A percentile compares a stretch with the other conserved stretches of the same genome.
phyloP scores from a whole-genome alignment of 148 eudicot species.

The Dianthus caryophyllus region DNA sequence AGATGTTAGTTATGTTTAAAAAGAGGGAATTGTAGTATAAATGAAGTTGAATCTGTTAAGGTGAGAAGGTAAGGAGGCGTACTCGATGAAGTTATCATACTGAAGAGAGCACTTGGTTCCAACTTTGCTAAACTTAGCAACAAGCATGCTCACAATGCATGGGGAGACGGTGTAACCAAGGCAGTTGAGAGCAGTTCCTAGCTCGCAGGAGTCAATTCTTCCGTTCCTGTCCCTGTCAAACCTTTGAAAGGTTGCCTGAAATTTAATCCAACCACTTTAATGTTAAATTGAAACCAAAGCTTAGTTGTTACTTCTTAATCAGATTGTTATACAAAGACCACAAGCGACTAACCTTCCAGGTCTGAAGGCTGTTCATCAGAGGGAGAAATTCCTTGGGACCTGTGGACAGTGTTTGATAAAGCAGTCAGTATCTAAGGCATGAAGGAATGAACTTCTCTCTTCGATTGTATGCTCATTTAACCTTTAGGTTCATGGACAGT shows the following conservation, averaged over 20 bases:
- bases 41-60: neutral
- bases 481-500: too few relatives aligned
- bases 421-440: neutral
- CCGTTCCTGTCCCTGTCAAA: conserved; percentile 84
- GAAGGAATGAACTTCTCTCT: neutral
- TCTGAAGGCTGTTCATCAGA: conserved; percentile 58
- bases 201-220: conserved; percentile 55
- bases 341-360: conserved; percentile 57
- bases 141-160: conserved; percentile 49
- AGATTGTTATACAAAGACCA: too few relatives aligned
- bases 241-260: conserved; percentile 53
- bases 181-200: conserved; percentile 57
- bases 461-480: too few relatives aligned
- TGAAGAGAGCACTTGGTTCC: conserved; percentile 52
- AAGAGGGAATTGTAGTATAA: too few relatives aligned
- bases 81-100: conserved; percentile 90
- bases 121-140: conserved; percentile 57
- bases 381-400: conserved; percentile 80
- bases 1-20: neutral
- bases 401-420: conserved; percentile 16
- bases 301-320: too few relatives aligned
- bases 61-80: conserved; percentile 11
- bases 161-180: conserved; percentile 65
- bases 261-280: neutral
- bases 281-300: too few relatives aligned